Evolutionary conservation across 2,329 filamentous ascomycete species (phyloP).

Genomic region (Arthrobotrys iridis): DNA sequence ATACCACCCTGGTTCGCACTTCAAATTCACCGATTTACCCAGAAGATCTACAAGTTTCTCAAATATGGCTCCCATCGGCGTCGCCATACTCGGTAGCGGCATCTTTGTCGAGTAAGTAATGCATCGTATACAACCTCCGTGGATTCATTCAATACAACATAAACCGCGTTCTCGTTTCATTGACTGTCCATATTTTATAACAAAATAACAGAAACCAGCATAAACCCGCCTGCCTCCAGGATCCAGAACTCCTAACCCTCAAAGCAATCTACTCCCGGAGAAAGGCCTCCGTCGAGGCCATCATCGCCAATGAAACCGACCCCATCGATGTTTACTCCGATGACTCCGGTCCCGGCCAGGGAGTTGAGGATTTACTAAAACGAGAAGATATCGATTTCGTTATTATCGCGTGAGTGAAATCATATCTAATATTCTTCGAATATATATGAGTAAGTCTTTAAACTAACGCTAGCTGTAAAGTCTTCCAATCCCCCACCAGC

Average conservation of each 20-base stretch:
- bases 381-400: slow-evolving; percentile 69
- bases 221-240: slow-evolving; percentile 70
- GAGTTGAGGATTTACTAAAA: slow-evolving; percentile 66
- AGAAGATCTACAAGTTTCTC: background rate
- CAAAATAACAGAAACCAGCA: slow-evolving; percentile 54
- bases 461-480: slow-evolving; percentile 61
- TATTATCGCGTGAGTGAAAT: slow-evolving; percentile 65
- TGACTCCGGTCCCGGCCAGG: slow-evolving; percentile 65
- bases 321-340: slow-evolving; percentile 69
- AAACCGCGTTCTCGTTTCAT: too few species aligned
- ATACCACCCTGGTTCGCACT: background rate
- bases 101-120: slow-evolving; percentile 70
- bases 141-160: too few species aligned
- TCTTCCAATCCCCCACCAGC: slow-evolving; percentile 72
- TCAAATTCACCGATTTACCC: background rate
- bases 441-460: background rate
- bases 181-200: too few species aligned
- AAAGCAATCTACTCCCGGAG: slow-evolving; percentile 75
- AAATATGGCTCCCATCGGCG: slow-evolving; percentile 63
- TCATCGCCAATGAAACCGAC: slow-evolving; percentile 59
- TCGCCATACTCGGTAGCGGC: slow-evolving; percentile 72
- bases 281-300: slow-evolving; percentile 67
- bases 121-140: too few species aligned
- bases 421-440: background rate
- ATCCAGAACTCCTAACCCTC: slow-evolving; percentile 64